phyloP scores from a whole-genome alignment of 2,329 filamentous ascomycete species.

The Diaporthe eres region DNA sequence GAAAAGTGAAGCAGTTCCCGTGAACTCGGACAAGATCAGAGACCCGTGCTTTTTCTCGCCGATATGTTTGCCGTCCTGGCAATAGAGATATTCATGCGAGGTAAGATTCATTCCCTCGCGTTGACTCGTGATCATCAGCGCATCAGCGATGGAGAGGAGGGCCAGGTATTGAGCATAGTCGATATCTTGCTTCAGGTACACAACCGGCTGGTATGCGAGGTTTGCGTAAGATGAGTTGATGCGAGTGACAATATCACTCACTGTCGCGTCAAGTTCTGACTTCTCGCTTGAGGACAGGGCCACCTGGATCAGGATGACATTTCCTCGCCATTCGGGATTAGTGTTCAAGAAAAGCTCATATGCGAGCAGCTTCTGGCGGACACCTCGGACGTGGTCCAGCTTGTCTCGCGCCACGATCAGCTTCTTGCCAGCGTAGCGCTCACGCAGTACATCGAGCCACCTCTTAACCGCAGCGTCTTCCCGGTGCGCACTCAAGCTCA shows the following conservation, averaged over 20 bases:
- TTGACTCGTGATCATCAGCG: slow-evolving; percentile 93
- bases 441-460: slow-evolving; percentile 85
- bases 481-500: slow-evolving; percentile 79
- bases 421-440: slow-evolving; percentile 89
- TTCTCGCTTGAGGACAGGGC: slow-evolving; percentile 92
- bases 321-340: slow-evolving; percentile 90
- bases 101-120: slow-evolving; percentile 98
- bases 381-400: slow-evolving; percentile 91
- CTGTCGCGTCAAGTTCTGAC: slow-evolving; percentile 86
- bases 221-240: slow-evolving; percentile 95
- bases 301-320: slow-evolving; percentile 93
- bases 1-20: slow-evolving; percentile 90
- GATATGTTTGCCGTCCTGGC: slow-evolving; percentile 84
- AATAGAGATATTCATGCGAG: slow-evolving; percentile 93
- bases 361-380: slow-evolving; percentile 91
- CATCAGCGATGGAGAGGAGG: slow-evolving; percentile 89
- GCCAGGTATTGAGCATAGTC: slow-evolving; percentile 95
- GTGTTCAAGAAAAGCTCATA: slow-evolving; percentile 96
- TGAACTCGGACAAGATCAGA: slow-evolving; percentile 94
- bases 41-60: slow-evolving; percentile 86
- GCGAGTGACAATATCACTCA: slow-evolving; percentile 93
- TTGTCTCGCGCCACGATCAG: slow-evolving; percentile 95
- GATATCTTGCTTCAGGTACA: slow-evolving; percentile 96
- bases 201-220: slow-evolving; percentile 90
- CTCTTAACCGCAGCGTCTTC: slow-evolving; percentile 79